Percentiles rank a stretch among this genome's conserved stretches.
Evolutionary conservation across 331 rosid genomes (phyloP).

Genomic region (Quercus lobata): DNA sequence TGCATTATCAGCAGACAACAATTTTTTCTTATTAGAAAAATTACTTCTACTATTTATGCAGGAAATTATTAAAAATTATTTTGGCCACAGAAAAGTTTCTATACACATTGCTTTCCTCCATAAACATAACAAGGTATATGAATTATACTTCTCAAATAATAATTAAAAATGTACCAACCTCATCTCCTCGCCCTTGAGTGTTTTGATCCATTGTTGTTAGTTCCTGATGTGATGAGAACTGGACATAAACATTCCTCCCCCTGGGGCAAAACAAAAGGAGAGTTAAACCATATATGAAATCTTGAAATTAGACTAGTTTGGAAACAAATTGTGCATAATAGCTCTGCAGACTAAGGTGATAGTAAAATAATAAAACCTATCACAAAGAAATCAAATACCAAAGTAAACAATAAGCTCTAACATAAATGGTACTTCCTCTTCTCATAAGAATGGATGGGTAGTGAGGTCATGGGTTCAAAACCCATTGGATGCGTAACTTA

Average conservation of each 20-base stretch:
- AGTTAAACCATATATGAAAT: neutral
- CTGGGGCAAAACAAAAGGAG: slow-evolving; percentile 24
- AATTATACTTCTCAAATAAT: neutral
- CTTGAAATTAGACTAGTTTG: neutral
- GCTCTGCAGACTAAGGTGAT: neutral
- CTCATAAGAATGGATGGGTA: too few relatives aligned
- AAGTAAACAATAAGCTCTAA: too few relatives aligned
- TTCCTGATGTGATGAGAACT: slow-evolving; percentile 92
- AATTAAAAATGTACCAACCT: slow-evolving; percentile 51
- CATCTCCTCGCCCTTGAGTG: slow-evolving; percentile 89
- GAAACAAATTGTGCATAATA: neutral
- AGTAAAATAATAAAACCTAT: neutral
- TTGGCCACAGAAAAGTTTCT: neutral
- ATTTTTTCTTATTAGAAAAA: neutral
- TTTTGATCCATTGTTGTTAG: slow-evolving; percentile 83
- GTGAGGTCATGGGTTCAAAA: too few relatives aligned
- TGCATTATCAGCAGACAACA: neutral
- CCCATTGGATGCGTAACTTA: too few relatives aligned
- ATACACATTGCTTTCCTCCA: neutral
- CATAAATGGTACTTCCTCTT: too few relatives aligned
- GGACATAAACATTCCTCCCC: slow-evolving; percentile 95
- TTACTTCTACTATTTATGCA: neutral
- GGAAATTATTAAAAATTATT: neutral
- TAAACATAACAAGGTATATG: slow-evolving; percentile 6
- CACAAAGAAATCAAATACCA: neutral